Evolutionary conservation across 345 rosid genomes (phyloP), one percentile per base, ranked within the genome.

Genomic region (Citrus maxima): DNA sequence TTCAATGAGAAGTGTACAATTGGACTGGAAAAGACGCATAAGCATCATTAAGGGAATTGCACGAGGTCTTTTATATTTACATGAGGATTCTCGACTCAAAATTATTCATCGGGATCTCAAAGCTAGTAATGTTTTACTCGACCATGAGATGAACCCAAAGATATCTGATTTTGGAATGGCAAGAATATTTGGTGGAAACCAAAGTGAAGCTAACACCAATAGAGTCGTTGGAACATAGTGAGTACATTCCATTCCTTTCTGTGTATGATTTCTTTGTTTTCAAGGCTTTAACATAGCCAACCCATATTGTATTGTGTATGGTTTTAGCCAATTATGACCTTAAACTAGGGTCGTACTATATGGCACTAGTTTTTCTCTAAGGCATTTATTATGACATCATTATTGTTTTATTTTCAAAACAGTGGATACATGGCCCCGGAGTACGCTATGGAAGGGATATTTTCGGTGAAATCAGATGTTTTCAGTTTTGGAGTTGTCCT

Each of bases 51-150:
- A 79, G 16, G 86, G 88, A 18, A 77, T 88, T n/a, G 84, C 87
- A 7, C 59, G 81, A 5, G 90, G 87, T 2, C 56, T 88, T 16
- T 6, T 84, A 22, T 88, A 88, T 77, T 38, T 38, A 30, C 85
- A 88, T 2, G 88, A 84, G 42, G 87, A 88, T 68, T 88, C 90
- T 34, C 78, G 82, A 22, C 80, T 84, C 42, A 81, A 72, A 76
- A 70, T 84, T 49, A 86, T 84, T 54, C 87, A 86, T 32, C 75
- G 77, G 0, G 85, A 82, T 70, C 77, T 82, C 8, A 78, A 82
- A 70, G 58, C 77, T 16, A 74, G 85, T 34, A 82, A 82, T 64
- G 34, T 82, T 55, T 64, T 74, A 34, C 18, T 82, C 0, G 80
- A 82, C 28, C 42, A 59, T 10, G 62, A 82, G 6, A 82, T 82